These are phyloP conservation scores for Westerdykella sp. DNA, from an alignment of 2,329 filamentous ascomycete species.

Conservation along the genomic window DNA sequence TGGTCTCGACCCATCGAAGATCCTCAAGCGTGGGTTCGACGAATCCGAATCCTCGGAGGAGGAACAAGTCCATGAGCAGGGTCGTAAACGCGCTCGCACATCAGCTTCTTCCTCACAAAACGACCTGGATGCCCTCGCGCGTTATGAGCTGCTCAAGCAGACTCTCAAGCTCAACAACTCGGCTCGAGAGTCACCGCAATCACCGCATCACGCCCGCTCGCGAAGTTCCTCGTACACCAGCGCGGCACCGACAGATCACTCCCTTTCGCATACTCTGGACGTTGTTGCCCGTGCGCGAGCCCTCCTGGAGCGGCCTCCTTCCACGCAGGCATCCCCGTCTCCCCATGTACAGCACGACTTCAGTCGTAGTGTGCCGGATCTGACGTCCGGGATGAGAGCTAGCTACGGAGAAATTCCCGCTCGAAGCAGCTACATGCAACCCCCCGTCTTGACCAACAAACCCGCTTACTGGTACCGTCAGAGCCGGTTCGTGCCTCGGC, in stretches of 20 bases:
- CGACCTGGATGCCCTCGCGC: background rate
- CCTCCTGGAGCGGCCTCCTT: background rate
- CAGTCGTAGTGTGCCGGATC: slow-evolving; percentile 23
- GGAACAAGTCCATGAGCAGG: slow-evolving; percentile 8
- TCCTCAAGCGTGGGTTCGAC: slow-evolving; percentile 29
- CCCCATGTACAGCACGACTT: slow-evolving; percentile 17
- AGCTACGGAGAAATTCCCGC: background rate
- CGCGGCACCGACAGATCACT: too few species aligned
- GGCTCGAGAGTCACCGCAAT: too few species aligned
- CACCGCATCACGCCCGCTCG: too few species aligned
- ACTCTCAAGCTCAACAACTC: too few species aligned
- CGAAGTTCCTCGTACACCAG: too few species aligned
- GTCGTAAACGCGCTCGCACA: slow-evolving; percentile 19
- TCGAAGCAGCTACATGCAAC: background rate
- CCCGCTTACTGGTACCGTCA: slow-evolving; percentile 29
- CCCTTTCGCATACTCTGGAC: background rate
- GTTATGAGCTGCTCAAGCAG: too few species aligned
- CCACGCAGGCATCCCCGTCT: slow-evolving; percentile 5
- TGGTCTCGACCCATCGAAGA: slow-evolving; percentile 38
- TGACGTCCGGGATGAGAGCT: slow-evolving; percentile 2
- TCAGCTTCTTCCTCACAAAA: slow-evolving; percentile 4
- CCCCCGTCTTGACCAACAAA: slow-evolving; percentile 6
- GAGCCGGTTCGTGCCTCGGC: slow-evolving; percentile 31
- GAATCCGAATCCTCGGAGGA: slow-evolving; percentile 18
- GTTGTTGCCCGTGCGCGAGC: background rate